These are phyloP conservation scores for Biscogniauxia marginata DNA, from an alignment of 2,329 filamentous ascomycete genomes.

Conservation along the genomic window DNA sequence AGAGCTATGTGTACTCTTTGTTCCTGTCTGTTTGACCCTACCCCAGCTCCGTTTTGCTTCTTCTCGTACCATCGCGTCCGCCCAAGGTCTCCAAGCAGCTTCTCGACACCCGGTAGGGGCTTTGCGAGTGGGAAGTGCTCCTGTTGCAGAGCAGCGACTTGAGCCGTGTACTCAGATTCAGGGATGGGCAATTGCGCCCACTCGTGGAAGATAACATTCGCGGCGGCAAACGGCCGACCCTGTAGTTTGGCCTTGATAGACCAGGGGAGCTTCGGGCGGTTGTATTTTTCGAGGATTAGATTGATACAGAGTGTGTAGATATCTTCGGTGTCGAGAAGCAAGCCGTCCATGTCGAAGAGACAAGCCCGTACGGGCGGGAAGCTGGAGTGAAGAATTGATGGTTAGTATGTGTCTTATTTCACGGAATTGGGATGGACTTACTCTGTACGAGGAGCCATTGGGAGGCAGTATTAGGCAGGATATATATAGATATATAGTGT, in stretches of 20 bases:
- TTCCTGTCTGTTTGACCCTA: constrained; percentile 33
- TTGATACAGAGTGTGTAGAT: constrained; percentile 83
- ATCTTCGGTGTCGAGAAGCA: constrained; percentile 92
- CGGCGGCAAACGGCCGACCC: constrained; percentile 53
- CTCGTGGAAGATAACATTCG: constrained; percentile 59
- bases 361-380: constrained; percentile 83
- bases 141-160: constrained; percentile 63
- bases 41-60: constrained; percentile 23
- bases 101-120: constrained; percentile 74
- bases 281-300: constrained; percentile 72
- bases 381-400: constrained; percentile 39
- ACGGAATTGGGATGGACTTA: constrained; percentile 28
- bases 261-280: constrained; percentile 79
- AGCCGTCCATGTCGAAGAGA: constrained; percentile 98
- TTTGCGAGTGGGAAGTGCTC: constrained; percentile 71
- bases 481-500: not conserved
- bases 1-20: constrained; percentile 73
- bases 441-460: constrained; percentile 47
- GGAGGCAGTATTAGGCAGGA: not conserved
- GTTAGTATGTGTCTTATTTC: constrained; percentile 17
- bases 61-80: constrained; percentile 50
- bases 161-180: constrained; percentile 61
- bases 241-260: constrained; percentile 85
- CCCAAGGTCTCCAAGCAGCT: constrained; percentile 62
- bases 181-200: constrained; percentile 87